phyloP scores from a whole-genome alignment of 2,329 filamentous ascomycete genomes.

The Aspergillus sp. region DNA sequence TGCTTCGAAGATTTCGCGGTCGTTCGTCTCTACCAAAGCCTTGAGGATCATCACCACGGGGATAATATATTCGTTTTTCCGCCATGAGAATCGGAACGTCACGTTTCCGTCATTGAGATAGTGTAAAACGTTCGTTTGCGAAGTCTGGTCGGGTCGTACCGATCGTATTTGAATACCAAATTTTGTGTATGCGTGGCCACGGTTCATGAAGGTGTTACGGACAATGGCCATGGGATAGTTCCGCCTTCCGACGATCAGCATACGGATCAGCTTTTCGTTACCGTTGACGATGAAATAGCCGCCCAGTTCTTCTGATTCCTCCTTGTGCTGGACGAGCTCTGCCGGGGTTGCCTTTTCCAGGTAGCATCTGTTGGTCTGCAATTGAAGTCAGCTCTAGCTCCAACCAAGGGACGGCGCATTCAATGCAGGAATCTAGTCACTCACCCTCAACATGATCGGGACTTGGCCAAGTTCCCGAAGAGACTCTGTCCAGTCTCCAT shows the following conservation, averaged over 20 bases:
- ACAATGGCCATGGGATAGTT: slow-evolving; percentile 96
- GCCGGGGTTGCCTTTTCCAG: slow-evolving; percentile 82
- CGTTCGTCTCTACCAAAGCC: slow-evolving; percentile 91
- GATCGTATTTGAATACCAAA: slow-evolving; percentile 89
- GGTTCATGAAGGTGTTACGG: slow-evolving; percentile 82
- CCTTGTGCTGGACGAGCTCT: slow-evolving; percentile 79
- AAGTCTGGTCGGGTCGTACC: slow-evolving; percentile 95
- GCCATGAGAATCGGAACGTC: slow-evolving; percentile 96
- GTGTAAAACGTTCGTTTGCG: slow-evolving; percentile 94
- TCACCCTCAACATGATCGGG: slow-evolving; percentile 88
- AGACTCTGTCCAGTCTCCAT: slow-evolving; percentile 79
- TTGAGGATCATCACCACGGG: slow-evolving; percentile 97
- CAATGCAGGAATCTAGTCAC: slow-evolving; percentile 20
- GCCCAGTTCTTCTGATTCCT: slow-evolving; percentile 93
- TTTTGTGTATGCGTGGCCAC: slow-evolving; percentile 83
- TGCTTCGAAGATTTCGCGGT: slow-evolving; percentile 94
- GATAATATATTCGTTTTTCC: slow-evolving; percentile 95
- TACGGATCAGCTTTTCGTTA: slow-evolving; percentile 92
- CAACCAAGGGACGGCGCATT: not conserved
- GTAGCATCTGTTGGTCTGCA: slow-evolving; percentile 82
- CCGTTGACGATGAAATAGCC: slow-evolving; percentile 98
- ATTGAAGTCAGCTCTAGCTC: not conserved
- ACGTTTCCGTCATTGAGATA: slow-evolving; percentile 95
- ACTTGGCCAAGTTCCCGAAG: slow-evolving; percentile 83
- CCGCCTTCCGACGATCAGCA: slow-evolving; percentile 83